Evolutionary conservation across 805 yeast genomes (phyloP), one percentile per base, ranked within the genome.

Genomic region (Wickerhamomyces subpelliculosus): DNA sequence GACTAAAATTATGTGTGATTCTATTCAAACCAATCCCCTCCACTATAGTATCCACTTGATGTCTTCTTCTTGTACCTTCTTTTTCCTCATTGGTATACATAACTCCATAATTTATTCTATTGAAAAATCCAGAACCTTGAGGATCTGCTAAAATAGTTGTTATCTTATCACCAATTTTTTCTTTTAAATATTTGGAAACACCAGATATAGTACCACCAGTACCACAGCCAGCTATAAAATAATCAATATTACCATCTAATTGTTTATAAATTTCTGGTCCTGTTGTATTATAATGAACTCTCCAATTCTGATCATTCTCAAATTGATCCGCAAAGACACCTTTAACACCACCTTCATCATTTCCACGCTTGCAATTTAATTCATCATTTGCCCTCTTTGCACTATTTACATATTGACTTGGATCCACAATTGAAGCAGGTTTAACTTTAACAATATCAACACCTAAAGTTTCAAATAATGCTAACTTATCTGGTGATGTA

Each of bases 201-300:
- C 98, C 98, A n/a, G 95, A 70, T 33, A 90, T 86, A 2, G 98
- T 93, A 40, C 98, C 98, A 36, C 93, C 98, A 0, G 98, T 90
- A 10, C 98, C 98, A 25, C 95, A 84, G 0, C 97, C 97, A 2
- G 90, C 74, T 30, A 93, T 78, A 57, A 90, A 88, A 35, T 70
- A 79, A 55, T 87, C 94, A 8, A 90, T 51, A 2, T 64, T 45
- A 12, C 79, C 78, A 9, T 72, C 64, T 65, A 81, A 69, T 55
- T 93, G 97, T 17, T 60, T 44, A 67, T 73, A 83, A n/a, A 90
- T 85, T 54, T 90, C 98, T 1, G 97, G 97, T 0, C 95, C 97
- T 0, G 98, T 90, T 2, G 88, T 73, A 13, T 58, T 58, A 59
- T 77, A 88, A 58, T 90, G 98, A 3, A 80, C 71, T 43, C 71